Conservation (phyloP, 1,139 yeast species). For the Candida sojae region DNA sequence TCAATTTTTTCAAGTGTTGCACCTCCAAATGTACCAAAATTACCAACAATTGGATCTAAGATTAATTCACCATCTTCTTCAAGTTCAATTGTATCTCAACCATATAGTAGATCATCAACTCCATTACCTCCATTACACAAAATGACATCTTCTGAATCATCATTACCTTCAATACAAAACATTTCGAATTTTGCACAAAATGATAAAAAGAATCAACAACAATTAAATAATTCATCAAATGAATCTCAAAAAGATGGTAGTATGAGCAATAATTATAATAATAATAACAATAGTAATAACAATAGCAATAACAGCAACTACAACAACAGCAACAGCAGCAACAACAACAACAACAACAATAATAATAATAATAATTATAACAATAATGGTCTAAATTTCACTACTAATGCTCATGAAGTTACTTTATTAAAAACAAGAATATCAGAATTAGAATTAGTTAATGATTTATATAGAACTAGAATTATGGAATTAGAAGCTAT, state of each 20-base stretch:
- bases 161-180: constrained; percentile 10
- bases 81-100: not conserved
- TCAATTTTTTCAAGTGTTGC: constrained; percentile 16
- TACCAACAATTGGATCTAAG: constrained; percentile 21
- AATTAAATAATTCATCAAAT: constrained; percentile 8
- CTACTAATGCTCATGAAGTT: constrained; percentile 36
- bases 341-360: constrained; percentile 15
- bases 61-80: constrained; percentile 18
- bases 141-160: constrained; percentile 13
- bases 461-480: constrained; percentile 80
- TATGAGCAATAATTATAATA: constrained; percentile 14
- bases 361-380: constrained; percentile 17
- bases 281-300: constrained; percentile 17
- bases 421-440: constrained; percentile 70
- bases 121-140: constrained; percentile 39
- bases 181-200: constrained; percentile 3
- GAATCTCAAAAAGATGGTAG: constrained; percentile 2
- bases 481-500: constrained; percentile 78
- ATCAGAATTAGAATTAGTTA: constrained; percentile 86
- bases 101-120: constrained; percentile 11
- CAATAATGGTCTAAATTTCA: constrained; percentile 14
- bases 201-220: constrained; percentile 6
- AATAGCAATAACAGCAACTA: constrained; percentile 16
- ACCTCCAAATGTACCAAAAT: constrained; percentile 15
- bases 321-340: constrained; percentile 14